Conservation (phyloP, 2,329 filamentous ascomycete species). For the Xylaria sp. region DNA sequence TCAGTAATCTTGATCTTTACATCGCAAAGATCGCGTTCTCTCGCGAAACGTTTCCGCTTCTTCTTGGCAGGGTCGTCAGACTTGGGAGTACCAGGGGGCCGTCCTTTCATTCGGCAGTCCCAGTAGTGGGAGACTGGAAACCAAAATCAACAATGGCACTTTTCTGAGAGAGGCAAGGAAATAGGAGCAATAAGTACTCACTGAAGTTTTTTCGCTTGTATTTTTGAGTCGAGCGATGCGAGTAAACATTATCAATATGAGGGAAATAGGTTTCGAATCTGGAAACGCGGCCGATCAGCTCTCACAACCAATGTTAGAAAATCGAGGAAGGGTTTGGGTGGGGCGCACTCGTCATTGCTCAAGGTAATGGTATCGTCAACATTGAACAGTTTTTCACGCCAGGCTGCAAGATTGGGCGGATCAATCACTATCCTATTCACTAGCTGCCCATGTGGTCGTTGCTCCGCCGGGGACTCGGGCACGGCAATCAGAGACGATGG, state of each 20-base stretch:
- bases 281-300: slow-evolving; percentile 35
- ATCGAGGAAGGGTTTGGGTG: slow-evolving; percentile 1
- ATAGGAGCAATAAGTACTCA: slow-evolving; percentile 16
- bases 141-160: slow-evolving; percentile 16
- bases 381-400: slow-evolving; percentile 78
- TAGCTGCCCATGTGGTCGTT: slow-evolving; percentile 62
- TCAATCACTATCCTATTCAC: slow-evolving; percentile 68
- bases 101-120: slow-evolving; percentile 84
- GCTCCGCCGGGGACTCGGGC: slow-evolving; percentile 51
- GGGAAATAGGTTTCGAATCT: slow-evolving; percentile 85
- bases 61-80: slow-evolving; percentile 83
- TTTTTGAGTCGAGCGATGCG: slow-evolving; percentile 80
- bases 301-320: slow-evolving; percentile 10
- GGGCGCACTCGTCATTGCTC: slow-evolving; percentile 73
- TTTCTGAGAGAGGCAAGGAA: background rate
- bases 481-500: slow-evolving; percentile 38
- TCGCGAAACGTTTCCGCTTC: slow-evolving; percentile 79
- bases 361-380: slow-evolving; percentile 78
- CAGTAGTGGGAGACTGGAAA: slow-evolving; percentile 77
- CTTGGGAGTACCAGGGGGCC: slow-evolving; percentile 81
- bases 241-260: slow-evolving; percentile 86
- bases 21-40: slow-evolving; percentile 82
- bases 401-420: slow-evolving; percentile 73
- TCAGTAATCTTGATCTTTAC: slow-evolving; percentile 90
- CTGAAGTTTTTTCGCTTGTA: slow-evolving; percentile 84